Evolutionary conservation across 306 rosid genomes (phyloP).

Genomic region (Biancaea sappan): DNA sequence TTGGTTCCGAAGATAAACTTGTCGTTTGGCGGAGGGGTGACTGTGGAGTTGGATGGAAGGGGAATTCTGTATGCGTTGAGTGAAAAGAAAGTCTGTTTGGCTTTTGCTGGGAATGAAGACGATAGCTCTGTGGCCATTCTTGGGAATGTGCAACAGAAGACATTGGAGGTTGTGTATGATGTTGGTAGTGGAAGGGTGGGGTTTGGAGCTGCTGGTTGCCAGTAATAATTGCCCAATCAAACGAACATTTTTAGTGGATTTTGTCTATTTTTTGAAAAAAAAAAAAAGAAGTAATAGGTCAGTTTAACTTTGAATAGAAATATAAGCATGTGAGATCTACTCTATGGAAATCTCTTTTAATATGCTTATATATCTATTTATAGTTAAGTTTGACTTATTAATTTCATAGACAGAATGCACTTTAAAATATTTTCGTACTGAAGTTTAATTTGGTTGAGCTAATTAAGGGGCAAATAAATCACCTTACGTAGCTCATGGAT

Average conservation of each 20-base stretch:
- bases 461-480: not conserved
- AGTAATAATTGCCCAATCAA: not conserved
- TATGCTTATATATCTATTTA: no score
- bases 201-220: constrained; percentile 55
- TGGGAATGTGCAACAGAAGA: constrained; percentile 78
- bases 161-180: constrained; percentile 66
- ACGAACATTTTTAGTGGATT: no score
- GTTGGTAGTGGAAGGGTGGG: constrained; percentile 59
- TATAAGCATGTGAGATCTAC: no score
- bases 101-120: constrained; percentile 54
- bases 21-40: constrained; percentile 36
- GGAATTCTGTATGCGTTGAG: constrained; percentile 45
- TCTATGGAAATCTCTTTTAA: no score
- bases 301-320: no score
- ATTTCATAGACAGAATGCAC: no score
- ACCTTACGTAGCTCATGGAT: not conserved
- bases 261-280: no score
- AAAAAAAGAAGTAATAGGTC: no score
- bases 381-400: no score
- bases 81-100: constrained; percentile 56
- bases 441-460: not conserved
- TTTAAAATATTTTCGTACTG: not conserved
- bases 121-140: constrained; percentile 47
- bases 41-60: constrained; percentile 26
- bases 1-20: constrained; percentile 49